A percentile compares a stretch with the other conserved stretches of the same genome.
These are phyloP conservation scores for Leccinum griseonigrum DNA, from an alignment of 1,284 basidiomycete genomes.

Conservation along the genomic window DNA sequence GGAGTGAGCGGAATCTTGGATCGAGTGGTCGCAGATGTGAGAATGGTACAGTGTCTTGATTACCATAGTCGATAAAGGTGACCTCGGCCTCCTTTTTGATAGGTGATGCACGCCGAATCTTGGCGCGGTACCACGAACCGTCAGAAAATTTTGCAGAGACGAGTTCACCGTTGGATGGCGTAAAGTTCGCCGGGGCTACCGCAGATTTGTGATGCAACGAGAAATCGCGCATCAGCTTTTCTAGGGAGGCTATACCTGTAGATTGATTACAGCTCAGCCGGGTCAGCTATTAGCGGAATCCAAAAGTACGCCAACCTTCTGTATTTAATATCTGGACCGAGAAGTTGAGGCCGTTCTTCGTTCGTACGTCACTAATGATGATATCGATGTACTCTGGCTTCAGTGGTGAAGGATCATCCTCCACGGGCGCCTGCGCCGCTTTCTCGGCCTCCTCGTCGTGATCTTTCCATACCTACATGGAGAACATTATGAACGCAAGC, in stretches of 20 bases:
- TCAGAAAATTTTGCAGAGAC: slow-evolving; percentile 91
- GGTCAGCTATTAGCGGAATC: slow-evolving; percentile 2
- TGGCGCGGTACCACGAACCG: slow-evolving; percentile 92
- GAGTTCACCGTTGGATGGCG: slow-evolving; percentile 81
- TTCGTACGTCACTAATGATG: slow-evolving; percentile 87
- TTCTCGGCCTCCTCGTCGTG: slow-evolving; percentile 70
- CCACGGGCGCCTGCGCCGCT: slow-evolving; percentile 44
- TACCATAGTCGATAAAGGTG: slow-evolving; percentile 87
- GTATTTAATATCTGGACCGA: slow-evolving; percentile 91
- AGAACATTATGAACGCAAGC: slow-evolving; percentile 1
- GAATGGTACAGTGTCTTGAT: slow-evolving; percentile 83
- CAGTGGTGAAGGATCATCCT: slow-evolving; percentile 52
- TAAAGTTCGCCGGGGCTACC: slow-evolving; percentile 60
- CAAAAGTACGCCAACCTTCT: slow-evolving; percentile 54
- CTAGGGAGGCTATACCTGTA: slow-evolving; percentile 81
- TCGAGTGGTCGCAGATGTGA: slow-evolving; percentile 79
- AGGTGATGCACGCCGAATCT: slow-evolving; percentile 77
- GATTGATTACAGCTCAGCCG: slow-evolving; percentile 2
- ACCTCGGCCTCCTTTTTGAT: slow-evolving; percentile 88
- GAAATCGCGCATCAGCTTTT: slow-evolving; percentile 93
- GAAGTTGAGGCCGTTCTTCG: slow-evolving; percentile 76
- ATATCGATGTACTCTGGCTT: slow-evolving; percentile 88
- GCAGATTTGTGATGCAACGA: slow-evolving; percentile 77
- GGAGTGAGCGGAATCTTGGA: slow-evolving; percentile 79
- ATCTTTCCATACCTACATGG: slow-evolving; percentile 74